Percentiles rank a stretch among this genome's conserved stretches.
phyloP scores from a whole-genome alignment of 139 green algal species.

The Choricystis sp. region DNA sequence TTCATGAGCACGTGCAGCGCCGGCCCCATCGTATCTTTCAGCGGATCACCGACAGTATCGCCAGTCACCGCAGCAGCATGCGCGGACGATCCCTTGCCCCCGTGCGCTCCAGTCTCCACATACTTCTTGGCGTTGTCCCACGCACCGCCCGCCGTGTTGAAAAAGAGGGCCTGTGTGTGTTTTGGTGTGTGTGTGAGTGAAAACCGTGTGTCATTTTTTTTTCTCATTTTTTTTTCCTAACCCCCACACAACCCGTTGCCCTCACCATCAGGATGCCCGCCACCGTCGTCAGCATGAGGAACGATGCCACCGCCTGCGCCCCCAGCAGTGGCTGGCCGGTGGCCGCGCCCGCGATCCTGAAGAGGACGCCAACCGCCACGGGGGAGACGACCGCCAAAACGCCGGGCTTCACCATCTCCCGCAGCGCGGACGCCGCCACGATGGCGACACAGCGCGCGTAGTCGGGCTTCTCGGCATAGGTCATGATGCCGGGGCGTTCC shows the following conservation, averaged over 20 bases:
- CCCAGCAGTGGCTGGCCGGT: constrained; percentile 36
- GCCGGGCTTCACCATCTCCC: constrained; percentile 48
- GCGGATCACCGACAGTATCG: constrained; percentile 48
- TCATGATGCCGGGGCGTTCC: constrained; percentile 33
- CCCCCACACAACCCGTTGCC: neutral
- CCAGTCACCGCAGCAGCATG: constrained; percentile 51
- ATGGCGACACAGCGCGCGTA: constrained; percentile 33
- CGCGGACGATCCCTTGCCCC: constrained; percentile 37
- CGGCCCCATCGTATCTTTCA: constrained; percentile 50
- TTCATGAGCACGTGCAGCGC: constrained; percentile 57
- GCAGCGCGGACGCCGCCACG: constrained; percentile 28
- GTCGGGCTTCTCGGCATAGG: constrained; percentile 24
- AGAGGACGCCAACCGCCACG: constrained; percentile 27
- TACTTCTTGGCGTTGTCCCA: constrained; percentile 67
- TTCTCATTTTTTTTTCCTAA: neutral
- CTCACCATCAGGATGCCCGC: constrained; percentile 22
- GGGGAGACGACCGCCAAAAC: constrained; percentile 31
- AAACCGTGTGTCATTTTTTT: no score
- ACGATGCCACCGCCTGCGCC: constrained; percentile 17
- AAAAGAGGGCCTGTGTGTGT: no score
- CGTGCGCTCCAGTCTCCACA: constrained; percentile 32
- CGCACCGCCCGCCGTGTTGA: constrained; percentile 28
- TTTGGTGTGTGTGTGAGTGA: no score
- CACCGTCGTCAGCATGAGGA: constrained; percentile 48
- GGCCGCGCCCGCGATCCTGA: constrained; percentile 21